Percentiles rank a stretch among this genome's conserved stretches.
Evolutionary conservation across 2,329 filamentous ascomycete species (phyloP).

Genomic region (Spiromastix sp.): DNA sequence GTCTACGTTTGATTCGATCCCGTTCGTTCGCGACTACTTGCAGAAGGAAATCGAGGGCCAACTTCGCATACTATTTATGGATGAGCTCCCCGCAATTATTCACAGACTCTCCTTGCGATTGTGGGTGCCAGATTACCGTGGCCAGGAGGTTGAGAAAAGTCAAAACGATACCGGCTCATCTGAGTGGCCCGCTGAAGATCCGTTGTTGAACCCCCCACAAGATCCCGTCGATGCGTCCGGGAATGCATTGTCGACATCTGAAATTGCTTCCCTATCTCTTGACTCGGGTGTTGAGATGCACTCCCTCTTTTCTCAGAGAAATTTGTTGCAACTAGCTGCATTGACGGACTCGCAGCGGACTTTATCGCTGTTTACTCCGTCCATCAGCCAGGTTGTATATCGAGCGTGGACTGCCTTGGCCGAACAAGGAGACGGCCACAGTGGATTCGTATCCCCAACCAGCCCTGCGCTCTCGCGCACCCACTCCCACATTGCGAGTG

Average conservation of each 20-base stretch:
- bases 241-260: slow-evolving; percentile 62
- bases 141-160: slow-evolving; percentile 37
- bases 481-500: slow-evolving; percentile 50
- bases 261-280: slow-evolving; percentile 66
- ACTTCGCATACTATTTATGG: slow-evolving; percentile 89
- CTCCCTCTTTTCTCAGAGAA: slow-evolving; percentile 91
- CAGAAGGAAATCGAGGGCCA: slow-evolving; percentile 94
- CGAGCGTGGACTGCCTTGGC: slow-evolving; percentile 78
- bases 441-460: slow-evolving; percentile 27
- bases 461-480: slow-evolving; percentile 49
- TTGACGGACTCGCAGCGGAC: slow-evolving; percentile 84
- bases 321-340: slow-evolving; percentile 69
- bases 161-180: slow-evolving; percentile 33
- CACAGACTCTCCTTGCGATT: slow-evolving; percentile 80
- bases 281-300: slow-evolving; percentile 74
- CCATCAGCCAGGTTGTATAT: slow-evolving; percentile 83
- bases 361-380: slow-evolving; percentile 79
- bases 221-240: slow-evolving; percentile 75
- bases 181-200: slow-evolving; percentile 59
- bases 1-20: slow-evolving; percentile 97
- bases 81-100: slow-evolving; percentile 92
- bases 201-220: slow-evolving; percentile 68
- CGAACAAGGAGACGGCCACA: slow-evolving; percentile 53
- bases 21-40: slow-evolving; percentile 93
- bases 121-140: slow-evolving; percentile 78